Conservation (phyloP, 2,329 filamentous ascomycete genomes). For the Fusarium devonianum region DNA sequence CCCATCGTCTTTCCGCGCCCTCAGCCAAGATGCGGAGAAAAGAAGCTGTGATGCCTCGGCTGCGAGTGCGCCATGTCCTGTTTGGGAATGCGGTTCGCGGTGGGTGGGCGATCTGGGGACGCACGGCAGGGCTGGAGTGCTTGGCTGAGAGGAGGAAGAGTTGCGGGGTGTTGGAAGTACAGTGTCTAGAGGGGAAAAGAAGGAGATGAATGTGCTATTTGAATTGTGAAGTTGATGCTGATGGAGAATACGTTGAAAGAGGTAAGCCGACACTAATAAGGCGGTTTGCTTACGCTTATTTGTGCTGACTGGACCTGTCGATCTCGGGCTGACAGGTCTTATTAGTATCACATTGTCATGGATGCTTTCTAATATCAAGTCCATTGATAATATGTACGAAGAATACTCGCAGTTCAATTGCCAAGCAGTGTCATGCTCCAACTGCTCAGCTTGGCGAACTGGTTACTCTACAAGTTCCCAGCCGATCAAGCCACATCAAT, state of each 20-base stretch:
- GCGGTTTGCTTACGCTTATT: neutral
- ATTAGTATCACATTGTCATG: no score
- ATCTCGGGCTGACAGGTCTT: no score
- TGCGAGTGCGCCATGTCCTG: neutral
- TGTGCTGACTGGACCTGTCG: neutral
- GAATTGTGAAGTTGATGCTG: neutral
- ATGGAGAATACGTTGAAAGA: neutral
- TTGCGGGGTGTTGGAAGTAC: neutral
- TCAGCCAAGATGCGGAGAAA: no score
- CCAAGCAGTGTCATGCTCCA: no score
- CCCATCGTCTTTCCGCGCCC: no score
- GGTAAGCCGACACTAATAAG: no score
- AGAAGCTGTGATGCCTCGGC: constrained; percentile 17
- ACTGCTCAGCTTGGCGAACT: no score
- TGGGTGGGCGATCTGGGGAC: constrained; percentile 17
- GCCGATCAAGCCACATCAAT: no score
- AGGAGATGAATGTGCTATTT: neutral
- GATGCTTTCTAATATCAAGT: no score
- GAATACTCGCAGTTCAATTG: no score
- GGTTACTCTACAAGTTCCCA: no score
- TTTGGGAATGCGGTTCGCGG: constrained; percentile 13
- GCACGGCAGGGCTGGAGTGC: constrained; percentile 10
- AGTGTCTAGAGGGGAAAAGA: neutral
- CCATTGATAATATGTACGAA: no score
- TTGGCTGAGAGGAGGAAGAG: constrained; percentile 1